A percentile compares a stretch with the other conserved stretches of the same genome.
These are phyloP conservation scores for Torrubiella hemipterigena DNA, from an alignment of 2,329 filamentous ascomycete genomes.

Conservation along the genomic window DNA sequence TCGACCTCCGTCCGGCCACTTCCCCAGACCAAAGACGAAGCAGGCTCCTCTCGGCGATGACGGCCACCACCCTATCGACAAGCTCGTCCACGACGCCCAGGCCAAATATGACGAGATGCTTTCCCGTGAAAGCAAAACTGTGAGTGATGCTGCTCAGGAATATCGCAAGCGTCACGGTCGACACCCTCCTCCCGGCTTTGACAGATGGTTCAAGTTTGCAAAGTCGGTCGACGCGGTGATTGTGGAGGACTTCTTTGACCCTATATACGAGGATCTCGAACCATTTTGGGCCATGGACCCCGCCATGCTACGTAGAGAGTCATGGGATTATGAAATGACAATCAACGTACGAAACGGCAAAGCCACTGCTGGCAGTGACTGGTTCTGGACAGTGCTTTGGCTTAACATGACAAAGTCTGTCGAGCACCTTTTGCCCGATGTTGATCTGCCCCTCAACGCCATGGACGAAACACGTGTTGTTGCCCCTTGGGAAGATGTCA, in stretches of 20 bases:
- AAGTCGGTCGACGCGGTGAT: conserved; percentile 37
- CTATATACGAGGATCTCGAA: conserved; percentile 48
- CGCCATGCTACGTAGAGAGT: conserved; percentile 35
- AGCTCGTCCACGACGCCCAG: conserved; percentile 34
- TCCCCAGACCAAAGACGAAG: no score
- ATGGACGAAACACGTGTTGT: conserved; percentile 57
- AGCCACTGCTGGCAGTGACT: conserved; percentile 38
- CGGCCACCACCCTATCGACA: conserved; percentile 36
- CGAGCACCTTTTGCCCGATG: conserved; percentile 47
- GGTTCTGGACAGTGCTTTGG: conserved; percentile 49
- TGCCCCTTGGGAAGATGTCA: conserved; percentile 50
- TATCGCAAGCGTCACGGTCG: conserved; percentile 47
- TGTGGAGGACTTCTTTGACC: conserved; percentile 53
- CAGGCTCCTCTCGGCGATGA: no score
- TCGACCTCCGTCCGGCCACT: no score
- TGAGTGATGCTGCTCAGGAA: conserved; percentile 41
- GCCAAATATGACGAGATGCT: conserved; percentile 24
- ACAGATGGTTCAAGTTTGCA: conserved; percentile 47
- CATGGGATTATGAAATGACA: conserved; percentile 45
- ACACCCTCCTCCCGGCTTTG: conserved; percentile 52
- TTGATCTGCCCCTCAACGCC: conserved; percentile 55
- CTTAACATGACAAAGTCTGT: conserved; percentile 38
- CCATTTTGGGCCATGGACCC: conserved; percentile 44
- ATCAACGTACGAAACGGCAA: conserved; percentile 43
- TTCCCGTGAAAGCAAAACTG: conserved; percentile 31